These are phyloP conservation scores for Psilocybe cyanescens DNA, from an alignment of 768 basidiomycete genomes.

Conservation along the genomic window DNA sequence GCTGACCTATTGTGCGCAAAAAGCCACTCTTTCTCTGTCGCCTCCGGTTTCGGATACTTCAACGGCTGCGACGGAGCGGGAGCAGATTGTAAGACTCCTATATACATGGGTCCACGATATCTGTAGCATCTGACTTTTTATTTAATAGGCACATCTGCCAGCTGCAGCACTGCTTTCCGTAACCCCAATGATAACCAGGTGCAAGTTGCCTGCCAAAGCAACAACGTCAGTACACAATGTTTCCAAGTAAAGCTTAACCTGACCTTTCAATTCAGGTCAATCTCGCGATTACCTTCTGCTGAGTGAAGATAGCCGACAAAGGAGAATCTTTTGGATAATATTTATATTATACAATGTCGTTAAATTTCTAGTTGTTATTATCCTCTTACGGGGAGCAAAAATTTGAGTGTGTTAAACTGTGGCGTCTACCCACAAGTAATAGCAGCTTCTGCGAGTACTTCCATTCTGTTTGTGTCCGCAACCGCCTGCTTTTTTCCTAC, in stretches of 20 bases:
- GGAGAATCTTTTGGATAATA: neutral
- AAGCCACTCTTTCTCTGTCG: constrained; percentile 41
- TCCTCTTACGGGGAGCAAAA: no score
- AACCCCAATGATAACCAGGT: constrained; percentile 35
- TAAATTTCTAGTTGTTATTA: no score
- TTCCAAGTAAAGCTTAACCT: neutral
- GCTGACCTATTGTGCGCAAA: neutral
- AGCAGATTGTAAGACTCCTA: constrained; percentile 40
- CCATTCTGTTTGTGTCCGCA: no score
- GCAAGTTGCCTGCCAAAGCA: constrained; percentile 40
- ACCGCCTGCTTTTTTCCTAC: no score
- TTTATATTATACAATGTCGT: neutral
- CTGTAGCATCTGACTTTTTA: neutral
- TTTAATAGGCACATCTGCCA: constrained; percentile 33
- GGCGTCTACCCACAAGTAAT: no score
- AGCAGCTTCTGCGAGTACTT: no score
- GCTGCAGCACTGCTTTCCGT: constrained; percentile 42
- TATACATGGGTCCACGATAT: neutral
- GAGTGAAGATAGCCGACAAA: neutral
- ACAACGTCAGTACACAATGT: constrained; percentile 32
- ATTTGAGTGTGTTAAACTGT: no score
- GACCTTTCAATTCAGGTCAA: constrained; percentile 27
- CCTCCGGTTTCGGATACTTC: constrained; percentile 44
- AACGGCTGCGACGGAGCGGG: constrained; percentile 47
- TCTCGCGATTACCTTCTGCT: constrained; percentile 40